These are phyloP conservation scores for Globisporangium heterothallicum DNA, from an alignment of 352 stramenopile species.

Conservation along the genomic window DNA sequence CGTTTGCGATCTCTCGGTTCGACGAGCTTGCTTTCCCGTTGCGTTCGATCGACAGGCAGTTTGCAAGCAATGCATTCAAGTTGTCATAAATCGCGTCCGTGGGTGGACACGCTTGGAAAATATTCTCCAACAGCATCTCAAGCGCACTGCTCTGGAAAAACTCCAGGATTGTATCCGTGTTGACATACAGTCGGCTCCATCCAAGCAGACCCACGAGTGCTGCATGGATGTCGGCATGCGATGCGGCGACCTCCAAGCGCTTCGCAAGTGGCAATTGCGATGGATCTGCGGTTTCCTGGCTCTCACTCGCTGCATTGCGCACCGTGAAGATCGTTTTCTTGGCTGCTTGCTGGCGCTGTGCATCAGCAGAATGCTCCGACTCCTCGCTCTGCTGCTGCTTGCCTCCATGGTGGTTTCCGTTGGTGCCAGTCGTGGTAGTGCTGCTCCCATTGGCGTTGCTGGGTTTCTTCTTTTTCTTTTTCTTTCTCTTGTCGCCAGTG, in stretches of 20 bases:
- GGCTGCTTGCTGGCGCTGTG: no score
- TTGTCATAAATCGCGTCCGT: conserved; percentile 47
- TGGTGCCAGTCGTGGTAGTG: not conserved
- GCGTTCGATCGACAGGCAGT: conserved; percentile 48
- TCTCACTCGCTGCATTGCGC: not conserved
- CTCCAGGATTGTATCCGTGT: conserved; percentile 56
- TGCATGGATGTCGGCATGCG: conserved; percentile 59
- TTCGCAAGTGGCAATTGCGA: conserved; percentile 41
- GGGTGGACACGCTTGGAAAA: conserved; percentile 35
- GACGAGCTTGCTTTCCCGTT: conserved; percentile 20
- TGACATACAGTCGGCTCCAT: conserved; percentile 60
- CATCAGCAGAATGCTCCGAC: no score
- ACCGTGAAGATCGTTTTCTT: conserved; percentile 6
- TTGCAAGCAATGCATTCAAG: conserved; percentile 46
- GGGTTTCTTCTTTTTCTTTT: conserved; percentile 26
- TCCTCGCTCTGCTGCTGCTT: no score
- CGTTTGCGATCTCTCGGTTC: conserved; percentile 33
- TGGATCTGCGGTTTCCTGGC: conserved; percentile 16
- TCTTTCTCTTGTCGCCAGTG: conserved; percentile 25
- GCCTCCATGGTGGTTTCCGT: conserved; percentile 2
- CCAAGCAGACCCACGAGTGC: conserved; percentile 67
- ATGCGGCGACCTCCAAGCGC: conserved; percentile 63
- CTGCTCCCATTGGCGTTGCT: not conserved
- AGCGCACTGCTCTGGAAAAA: conserved; percentile 74
- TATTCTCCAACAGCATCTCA: conserved; percentile 49